Evolutionary conservation across 441 rosid species (phyloP).

Genomic region (Metrosideros polymorpha): DNA sequence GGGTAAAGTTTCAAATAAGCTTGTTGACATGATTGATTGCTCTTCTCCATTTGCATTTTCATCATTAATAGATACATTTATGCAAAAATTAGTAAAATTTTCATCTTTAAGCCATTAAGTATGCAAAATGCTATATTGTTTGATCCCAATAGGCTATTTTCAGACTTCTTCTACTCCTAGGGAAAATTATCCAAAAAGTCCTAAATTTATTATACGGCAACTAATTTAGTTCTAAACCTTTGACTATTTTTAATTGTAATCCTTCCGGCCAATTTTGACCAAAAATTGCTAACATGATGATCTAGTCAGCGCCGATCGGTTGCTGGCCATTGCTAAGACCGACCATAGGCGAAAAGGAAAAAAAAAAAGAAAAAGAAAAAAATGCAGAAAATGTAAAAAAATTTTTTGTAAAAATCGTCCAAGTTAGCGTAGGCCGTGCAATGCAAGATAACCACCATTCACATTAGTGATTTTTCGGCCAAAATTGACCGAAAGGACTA

Average conservation of each 20-base stretch:
- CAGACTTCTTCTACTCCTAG: not conserved
- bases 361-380: not conserved
- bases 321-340: not conserved
- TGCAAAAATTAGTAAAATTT: not conserved
- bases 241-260: not conserved
- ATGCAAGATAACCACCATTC: fast-evolving
- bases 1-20: not conserved
- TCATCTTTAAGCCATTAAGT: not conserved
- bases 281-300: not conserved
- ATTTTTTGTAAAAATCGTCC: not conserved
- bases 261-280: not conserved
- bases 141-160: not conserved
- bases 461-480: not conserved
- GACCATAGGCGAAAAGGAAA: not conserved
- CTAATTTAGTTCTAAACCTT: not conserved
- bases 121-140: not conserved
- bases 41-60: not conserved
- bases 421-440: fast-evolving
- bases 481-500: not conserved
- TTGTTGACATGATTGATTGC: not conserved
- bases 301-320: fast-evolving
- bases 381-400: not conserved
- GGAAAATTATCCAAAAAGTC: not conserved
- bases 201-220: not conserved
- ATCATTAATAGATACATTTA: not conserved